Conservation (phyloP, 148 eudicot genomes). For the Limonium bicolor region DNA sequence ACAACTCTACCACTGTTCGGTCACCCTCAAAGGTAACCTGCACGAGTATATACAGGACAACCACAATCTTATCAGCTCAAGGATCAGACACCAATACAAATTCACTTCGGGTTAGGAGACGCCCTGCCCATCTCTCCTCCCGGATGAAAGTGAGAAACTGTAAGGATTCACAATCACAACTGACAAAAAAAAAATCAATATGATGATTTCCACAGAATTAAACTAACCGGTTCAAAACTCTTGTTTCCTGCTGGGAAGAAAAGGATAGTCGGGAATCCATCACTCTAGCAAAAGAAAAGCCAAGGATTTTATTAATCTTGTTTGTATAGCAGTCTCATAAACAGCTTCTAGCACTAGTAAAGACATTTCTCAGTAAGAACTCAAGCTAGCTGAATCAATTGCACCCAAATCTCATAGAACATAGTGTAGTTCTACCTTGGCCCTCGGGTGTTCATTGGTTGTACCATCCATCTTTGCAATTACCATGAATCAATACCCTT, state of each 20-base stretch:
- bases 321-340: too few relatives aligned
- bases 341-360: too few relatives aligned
- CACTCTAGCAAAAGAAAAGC: conserved; percentile 16
- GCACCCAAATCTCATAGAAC: too few relatives aligned
- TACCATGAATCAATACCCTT: conserved; percentile 25
- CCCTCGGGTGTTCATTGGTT: conserved; percentile 46
- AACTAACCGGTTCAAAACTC: conserved; percentile 73
- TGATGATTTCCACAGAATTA: background rate
- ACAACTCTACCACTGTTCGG: conserved; percentile 43
- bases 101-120: too few relatives aligned
- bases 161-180: background rate
- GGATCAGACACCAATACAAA: too few relatives aligned
- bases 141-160: too few relatives aligned
- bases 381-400: too few relatives aligned
- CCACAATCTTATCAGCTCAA: too few relatives aligned
- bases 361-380: too few relatives aligned
- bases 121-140: too few relatives aligned
- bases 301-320: too few relatives aligned
- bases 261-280: conserved; percentile 46
- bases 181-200: background rate
- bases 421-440: conserved; percentile 17
- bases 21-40: conserved; percentile 53
- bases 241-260: conserved; percentile 91
- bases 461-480: conserved; percentile 62
- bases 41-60: background rate